phyloP scores from a whole-genome alignment of 2,329 filamentous ascomycete species.

The Pseudogymnoascus sp. region DNA sequence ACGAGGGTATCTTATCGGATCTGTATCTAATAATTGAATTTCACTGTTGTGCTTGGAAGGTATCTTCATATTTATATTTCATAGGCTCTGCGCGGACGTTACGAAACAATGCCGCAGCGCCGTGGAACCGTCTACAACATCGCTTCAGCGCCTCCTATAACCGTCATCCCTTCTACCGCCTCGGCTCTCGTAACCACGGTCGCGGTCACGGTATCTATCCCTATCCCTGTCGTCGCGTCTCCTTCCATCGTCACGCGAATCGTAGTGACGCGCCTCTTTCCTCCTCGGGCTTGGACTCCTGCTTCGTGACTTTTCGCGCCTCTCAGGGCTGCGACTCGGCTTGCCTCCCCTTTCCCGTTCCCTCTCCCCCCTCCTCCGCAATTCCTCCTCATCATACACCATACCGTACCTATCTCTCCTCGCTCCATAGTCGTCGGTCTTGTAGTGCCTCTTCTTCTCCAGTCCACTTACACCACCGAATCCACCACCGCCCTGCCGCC shows the following conservation, averaged over 20 bases:
- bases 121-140: background rate
- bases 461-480: constrained; percentile 86
- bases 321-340: constrained; percentile 39
- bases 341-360: constrained; percentile 33
- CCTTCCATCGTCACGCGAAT: constrained; percentile 19
- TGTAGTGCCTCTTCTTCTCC: constrained; percentile 86
- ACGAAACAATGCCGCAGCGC: background rate
- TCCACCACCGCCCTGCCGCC: constrained; percentile 58
- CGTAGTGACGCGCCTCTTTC: constrained; percentile 12
- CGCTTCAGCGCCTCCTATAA: constrained; percentile 18
- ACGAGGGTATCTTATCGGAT: background rate
- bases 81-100: background rate
- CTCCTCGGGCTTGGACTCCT: constrained; percentile 28
- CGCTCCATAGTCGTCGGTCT: constrained; percentile 39
- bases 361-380: constrained; percentile 44
- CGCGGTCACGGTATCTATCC: constrained; percentile 20
- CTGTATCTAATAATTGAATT: background rate
- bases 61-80: background rate
- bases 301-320: constrained; percentile 27
- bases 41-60: constrained; percentile 4
- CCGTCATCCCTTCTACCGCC: constrained; percentile 19
- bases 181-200: constrained; percentile 12
- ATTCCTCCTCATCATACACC: constrained; percentile 70
- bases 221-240: constrained; percentile 16
- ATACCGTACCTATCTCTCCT: constrained; percentile 58